Evolutionary conservation across 1,284 basidiomycete species (phyloP).

Genomic region (Sanguinoderma infundibulare): DNA sequence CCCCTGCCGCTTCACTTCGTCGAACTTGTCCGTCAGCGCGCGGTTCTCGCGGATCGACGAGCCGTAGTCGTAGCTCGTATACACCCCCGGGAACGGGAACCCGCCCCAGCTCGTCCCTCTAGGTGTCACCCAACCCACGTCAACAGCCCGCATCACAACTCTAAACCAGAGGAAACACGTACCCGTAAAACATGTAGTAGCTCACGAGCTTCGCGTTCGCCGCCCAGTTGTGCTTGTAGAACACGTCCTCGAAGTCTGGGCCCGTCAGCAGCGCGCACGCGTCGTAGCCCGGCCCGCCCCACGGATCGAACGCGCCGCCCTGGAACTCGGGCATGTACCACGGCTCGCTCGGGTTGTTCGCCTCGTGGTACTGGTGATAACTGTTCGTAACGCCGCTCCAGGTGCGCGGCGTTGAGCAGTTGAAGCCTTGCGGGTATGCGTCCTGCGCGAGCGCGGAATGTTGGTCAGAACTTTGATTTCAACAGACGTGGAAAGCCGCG

Average conservation of each 20-base stretch:
- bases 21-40: slow-evolving; percentile 67
- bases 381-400: slow-evolving; percentile 63
- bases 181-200: slow-evolving; percentile 84
- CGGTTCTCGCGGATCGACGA: slow-evolving; percentile 71
- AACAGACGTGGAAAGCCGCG: not conserved
- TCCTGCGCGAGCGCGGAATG: slow-evolving; percentile 41
- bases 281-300: slow-evolving; percentile 68
- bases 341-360: slow-evolving; percentile 62
- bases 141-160: not conserved
- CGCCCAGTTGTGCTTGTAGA: slow-evolving; percentile 77
- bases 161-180: not conserved
- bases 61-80: slow-evolving; percentile 72
- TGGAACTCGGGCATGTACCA: slow-evolving; percentile 65
- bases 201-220: slow-evolving; percentile 77
- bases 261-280: slow-evolving; percentile 64
- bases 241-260: slow-evolving; percentile 74
- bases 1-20: slow-evolving; percentile 76
- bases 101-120: slow-evolving; percentile 84
- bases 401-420: slow-evolving; percentile 66
- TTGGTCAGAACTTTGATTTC: too few species aligned
- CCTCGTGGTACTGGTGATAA: slow-evolving; percentile 61
- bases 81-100: slow-evolving; percentile 69
- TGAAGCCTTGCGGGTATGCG: slow-evolving; percentile 74
- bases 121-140: not conserved
- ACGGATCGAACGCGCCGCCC: slow-evolving; percentile 73